Conservation (phyloP, 768 basidiomycete genomes). For the Russula virescens region DNA sequence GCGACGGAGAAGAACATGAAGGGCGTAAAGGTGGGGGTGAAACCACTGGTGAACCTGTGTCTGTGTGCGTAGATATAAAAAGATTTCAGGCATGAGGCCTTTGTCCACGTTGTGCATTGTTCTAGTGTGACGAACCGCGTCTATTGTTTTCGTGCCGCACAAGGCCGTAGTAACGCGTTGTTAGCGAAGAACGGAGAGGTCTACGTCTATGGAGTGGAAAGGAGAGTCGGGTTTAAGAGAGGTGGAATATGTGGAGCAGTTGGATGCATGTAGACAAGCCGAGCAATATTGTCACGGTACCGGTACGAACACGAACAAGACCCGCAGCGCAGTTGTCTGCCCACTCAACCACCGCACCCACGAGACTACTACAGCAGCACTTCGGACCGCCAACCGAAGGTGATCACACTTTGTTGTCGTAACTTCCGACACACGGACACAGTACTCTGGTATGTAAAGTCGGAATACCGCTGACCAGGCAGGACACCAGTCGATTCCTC, state of each 20-base stretch:
- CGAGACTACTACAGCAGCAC: too few relatives aligned
- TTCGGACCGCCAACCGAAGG: not conserved
- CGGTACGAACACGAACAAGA: not conserved
- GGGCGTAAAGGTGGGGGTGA: slow-evolving; percentile 25
- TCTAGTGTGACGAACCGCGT: slow-evolving; percentile 18
- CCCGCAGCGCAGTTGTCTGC: too few relatives aligned
- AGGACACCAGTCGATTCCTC: too few relatives aligned
- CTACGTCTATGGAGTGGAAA: not conserved
- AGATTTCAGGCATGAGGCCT: slow-evolving; percentile 10
- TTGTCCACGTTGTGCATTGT: slow-evolving; percentile 24
- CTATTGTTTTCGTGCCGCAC: slow-evolving; percentile 12
- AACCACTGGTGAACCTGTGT: not conserved
- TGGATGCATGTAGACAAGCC: slow-evolving; percentile 6
- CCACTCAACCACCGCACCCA: too few relatives aligned
- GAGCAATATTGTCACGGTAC: too few relatives aligned
- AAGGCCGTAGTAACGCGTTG: slow-evolving; percentile 5
- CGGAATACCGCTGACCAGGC: too few relatives aligned
- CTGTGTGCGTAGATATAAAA: slow-evolving; percentile 19
- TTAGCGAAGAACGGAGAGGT: not conserved
- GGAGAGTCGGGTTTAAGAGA: not conserved
- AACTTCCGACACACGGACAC: too few relatives aligned
- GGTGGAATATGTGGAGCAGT: not conserved
- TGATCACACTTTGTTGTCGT: not conserved
- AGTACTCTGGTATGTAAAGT: too few relatives aligned
- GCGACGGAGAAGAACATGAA: slow-evolving; percentile 65